Base-by-base conservation (phyloP, 352 stramenopile species). In the Thalassiosira sp. region DNA sequence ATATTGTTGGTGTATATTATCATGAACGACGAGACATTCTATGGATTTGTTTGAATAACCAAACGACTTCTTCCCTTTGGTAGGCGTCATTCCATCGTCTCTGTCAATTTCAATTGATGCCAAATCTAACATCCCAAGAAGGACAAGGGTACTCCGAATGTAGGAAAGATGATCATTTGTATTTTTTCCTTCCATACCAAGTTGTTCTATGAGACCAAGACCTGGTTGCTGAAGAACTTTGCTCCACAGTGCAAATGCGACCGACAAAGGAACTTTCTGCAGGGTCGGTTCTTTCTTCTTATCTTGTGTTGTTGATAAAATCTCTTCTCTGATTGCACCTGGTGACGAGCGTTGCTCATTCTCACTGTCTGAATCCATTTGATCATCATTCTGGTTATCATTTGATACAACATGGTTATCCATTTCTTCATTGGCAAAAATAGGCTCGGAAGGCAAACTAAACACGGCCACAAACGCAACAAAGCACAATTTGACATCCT, bases 401-500 rank as follows among this genome's bases (percentile, higher is more conserved):
- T 10, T 40, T 48, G 53, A 61, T 31, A 24, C 11, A n/a, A 20
- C 27, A 60, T 46, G 3, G 25, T 13, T 46, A 57, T 72, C 25
- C 24, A 49, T 57, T 57, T 27, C 13, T 52, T 51, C 28, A 59
- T 28, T 43, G 1, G 61, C 46, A 72, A 72, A 74, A 40, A 72
- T 40, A 27, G 63, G 76, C 6, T 75, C 68, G 8, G 58, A 54
- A 10, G 71, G 67, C n/a, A 80, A 62, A 60, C 65, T 72, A 68
- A 87, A 87, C 20, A 84, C 77, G 42, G 69, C 64, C 0, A 86
- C 68, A 72, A 88, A 86, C 10, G 81, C 81, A 8, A 84, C 68
- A 71, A 88, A 88, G 49, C 81, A 88, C 54, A 88, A 63, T 42
- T 88, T 81, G 22, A 88, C 73, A 76, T 88, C 72, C 20, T 72